Evolutionary conservation across 768 basidiomycete species (phyloP).

Genomic region (Russula vinacea): DNA sequence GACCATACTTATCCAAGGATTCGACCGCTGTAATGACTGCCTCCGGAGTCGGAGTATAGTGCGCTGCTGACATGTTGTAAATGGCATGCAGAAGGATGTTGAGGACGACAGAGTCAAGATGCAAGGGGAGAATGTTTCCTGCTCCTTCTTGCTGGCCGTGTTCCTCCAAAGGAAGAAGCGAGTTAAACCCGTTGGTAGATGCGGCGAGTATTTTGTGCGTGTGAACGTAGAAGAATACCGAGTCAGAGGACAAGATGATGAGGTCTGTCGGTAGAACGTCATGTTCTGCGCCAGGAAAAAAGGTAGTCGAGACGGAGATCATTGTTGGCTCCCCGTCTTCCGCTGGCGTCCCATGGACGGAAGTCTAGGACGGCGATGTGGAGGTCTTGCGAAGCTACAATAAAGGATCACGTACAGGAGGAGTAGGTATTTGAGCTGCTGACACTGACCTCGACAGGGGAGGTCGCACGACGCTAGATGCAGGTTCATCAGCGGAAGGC

Average conservation of each 20-base stretch:
- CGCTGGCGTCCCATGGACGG: constrained; percentile 38
- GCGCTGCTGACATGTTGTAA: constrained; percentile 69
- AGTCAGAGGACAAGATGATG: constrained; percentile 66
- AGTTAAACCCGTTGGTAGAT: constrained; percentile 64
- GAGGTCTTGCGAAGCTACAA: constrained; percentile 19
- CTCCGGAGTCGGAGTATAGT: constrained; percentile 67
- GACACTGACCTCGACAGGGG: constrained; percentile 21
- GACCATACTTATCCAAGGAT: constrained; percentile 57
- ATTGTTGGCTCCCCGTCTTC: constrained; percentile 44
- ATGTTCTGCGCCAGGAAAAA: constrained; percentile 64
- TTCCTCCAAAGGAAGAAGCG: constrained; percentile 49
- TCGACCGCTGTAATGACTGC: constrained; percentile 56
- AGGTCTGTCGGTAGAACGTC: constrained; percentile 57
- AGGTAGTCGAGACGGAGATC: constrained; percentile 81
- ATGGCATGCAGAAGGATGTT: constrained; percentile 72
- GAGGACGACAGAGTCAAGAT: constrained; percentile 58
- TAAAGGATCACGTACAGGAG: constrained; percentile 48
- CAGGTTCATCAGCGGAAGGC: constrained; percentile 40
- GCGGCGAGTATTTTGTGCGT: constrained; percentile 51
- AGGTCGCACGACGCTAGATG: constrained; percentile 32
- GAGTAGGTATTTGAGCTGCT: constrained; percentile 46
- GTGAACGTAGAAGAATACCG: constrained; percentile 84
- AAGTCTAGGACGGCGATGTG: constrained; percentile 32
- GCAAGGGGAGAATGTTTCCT: constrained; percentile 55
- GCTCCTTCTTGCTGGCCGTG: constrained; percentile 39